Percentiles rank a stretch among this genome's conserved stretches.
Conservation (phyloP, 1,284 basidiomycete species). For the Ganoderma multipileum region DNA sequence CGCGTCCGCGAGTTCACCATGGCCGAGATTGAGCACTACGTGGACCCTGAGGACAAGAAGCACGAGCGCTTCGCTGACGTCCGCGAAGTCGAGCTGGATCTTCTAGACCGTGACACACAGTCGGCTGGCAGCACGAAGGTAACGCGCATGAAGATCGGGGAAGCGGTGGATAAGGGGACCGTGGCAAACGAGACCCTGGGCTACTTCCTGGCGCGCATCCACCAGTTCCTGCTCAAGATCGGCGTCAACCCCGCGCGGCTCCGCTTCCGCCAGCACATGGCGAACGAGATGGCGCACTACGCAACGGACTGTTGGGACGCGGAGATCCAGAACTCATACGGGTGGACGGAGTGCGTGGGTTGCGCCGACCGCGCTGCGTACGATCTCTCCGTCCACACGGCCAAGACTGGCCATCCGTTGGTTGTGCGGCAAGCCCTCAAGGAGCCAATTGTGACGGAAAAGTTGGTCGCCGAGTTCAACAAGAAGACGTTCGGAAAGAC, state of each 20-base stretch:
- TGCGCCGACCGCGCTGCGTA: slow-evolving; percentile 99
- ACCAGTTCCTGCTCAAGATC: slow-evolving; percentile 91
- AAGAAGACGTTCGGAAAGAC: slow-evolving; percentile 92
- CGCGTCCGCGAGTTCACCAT: slow-evolving; percentile 99
- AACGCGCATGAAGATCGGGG: slow-evolving; percentile 80
- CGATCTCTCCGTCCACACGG: slow-evolving; percentile 71
- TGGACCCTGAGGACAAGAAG: slow-evolving; percentile 93
- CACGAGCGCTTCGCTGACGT: slow-evolving; percentile 89
- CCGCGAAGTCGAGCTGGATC: slow-evolving; percentile 74
- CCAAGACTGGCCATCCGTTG: slow-evolving; percentile 73
- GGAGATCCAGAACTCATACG: slow-evolving; percentile 93
- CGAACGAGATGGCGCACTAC: slow-evolving; percentile 99
- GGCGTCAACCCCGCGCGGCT: slow-evolving; percentile 89
- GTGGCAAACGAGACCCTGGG: slow-evolving; percentile 98
- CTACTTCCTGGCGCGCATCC: slow-evolving; percentile 95
- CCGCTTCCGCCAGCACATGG: slow-evolving; percentile 97
- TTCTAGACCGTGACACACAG: slow-evolving; percentile 89
- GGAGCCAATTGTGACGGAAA: slow-evolving; percentile 79
- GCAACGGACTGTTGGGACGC: slow-evolving; percentile 99
- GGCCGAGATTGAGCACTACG: slow-evolving; percentile 99
- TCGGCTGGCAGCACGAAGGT: slow-evolving; percentile 76
- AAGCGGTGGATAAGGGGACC: slow-evolving; percentile 86
- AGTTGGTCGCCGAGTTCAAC: slow-evolving; percentile 81
- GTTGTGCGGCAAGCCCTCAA: slow-evolving; percentile 88
- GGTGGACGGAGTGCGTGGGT: slow-evolving; percentile 99